Conservation (phyloP, 441 rosid genomes). For the Populus hybrid region DNA sequence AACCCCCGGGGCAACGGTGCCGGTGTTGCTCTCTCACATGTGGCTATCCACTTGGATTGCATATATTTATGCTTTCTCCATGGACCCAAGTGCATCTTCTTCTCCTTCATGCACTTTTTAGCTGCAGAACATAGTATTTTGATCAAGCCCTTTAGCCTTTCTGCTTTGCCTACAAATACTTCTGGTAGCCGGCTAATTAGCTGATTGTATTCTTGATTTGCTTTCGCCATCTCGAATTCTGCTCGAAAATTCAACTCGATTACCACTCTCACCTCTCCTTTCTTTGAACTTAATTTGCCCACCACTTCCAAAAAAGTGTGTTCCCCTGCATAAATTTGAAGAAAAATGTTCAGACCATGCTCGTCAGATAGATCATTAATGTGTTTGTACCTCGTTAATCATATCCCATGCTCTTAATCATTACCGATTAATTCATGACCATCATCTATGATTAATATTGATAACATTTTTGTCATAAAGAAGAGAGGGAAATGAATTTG, state of each 20-base stretch:
- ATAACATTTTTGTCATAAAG: not conserved
- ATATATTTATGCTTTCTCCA: constrained; percentile 91
- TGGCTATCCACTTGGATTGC: constrained; percentile 84
- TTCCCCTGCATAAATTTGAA: constrained; percentile 40
- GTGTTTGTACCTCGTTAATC: not conserved
- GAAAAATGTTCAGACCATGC: not conserved
- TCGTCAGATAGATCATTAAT: not conserved
- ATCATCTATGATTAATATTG: not conserved
- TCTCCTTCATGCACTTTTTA: constrained; percentile 79
- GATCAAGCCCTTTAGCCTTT: constrained; percentile 57
- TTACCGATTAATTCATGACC: not conserved
- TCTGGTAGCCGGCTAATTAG: constrained; percentile 51
- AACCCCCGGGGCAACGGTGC: constrained; percentile 19
- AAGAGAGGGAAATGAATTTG: not conserved
- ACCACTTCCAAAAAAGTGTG: constrained; percentile 70
- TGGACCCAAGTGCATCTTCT: constrained; percentile 80
- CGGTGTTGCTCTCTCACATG: constrained; percentile 31
- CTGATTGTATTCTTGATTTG: constrained; percentile 55
- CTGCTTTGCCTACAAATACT: constrained; percentile 67
- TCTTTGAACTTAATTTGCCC: constrained; percentile 44
- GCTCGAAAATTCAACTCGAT: constrained; percentile 70
- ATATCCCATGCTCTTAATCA: not conserved
- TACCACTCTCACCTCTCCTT: constrained; percentile 53
- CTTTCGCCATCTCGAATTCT: constrained; percentile 80
- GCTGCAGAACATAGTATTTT: constrained; percentile 67